phyloP scores from a whole-genome alignment of 1,284 basidiomycete genomes.

The Tylopilus sp. region DNA sequence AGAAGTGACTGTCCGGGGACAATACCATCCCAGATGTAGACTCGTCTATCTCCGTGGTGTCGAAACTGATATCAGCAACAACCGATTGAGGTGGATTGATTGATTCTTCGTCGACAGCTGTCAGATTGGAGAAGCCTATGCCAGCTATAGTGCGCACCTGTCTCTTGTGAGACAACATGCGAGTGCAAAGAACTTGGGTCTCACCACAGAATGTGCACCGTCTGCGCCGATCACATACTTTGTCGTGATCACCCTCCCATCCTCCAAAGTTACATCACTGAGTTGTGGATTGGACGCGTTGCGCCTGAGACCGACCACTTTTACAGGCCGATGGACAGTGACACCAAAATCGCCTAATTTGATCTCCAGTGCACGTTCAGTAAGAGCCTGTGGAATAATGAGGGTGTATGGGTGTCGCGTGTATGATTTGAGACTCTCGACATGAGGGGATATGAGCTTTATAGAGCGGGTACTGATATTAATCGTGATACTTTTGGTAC shows the following conservation, averaged over 20 bases:
- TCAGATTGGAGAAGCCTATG: constrained; percentile 15
- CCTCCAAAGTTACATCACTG: constrained; percentile 46
- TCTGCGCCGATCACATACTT: constrained; percentile 55
- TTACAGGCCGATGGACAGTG: constrained; percentile 19
- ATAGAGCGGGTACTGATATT: constrained; percentile 34
- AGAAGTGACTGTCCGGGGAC: constrained; percentile 24
- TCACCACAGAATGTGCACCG: constrained; percentile 48
- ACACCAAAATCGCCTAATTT: constrained; percentile 32
- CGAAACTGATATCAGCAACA: constrained; percentile 10
- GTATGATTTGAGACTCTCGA: constrained; percentile 34
- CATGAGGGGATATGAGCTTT: constrained; percentile 33
- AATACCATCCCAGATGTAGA: background rate
- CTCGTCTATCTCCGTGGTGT: background rate
- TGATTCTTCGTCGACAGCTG: background rate
- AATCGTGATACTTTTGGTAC: constrained; percentile 35
- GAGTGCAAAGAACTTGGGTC: constrained; percentile 13
- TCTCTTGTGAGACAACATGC: background rate
- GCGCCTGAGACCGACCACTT: constrained; percentile 29
- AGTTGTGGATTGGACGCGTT: constrained; percentile 23
- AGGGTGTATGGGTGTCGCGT: constrained; percentile 47
- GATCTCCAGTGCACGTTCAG: constrained; percentile 44
- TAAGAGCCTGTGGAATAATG: constrained; percentile 45
- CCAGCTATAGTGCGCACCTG: constrained; percentile 12
- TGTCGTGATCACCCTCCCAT: constrained; percentile 45
- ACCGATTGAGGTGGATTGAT: constrained; percentile 9